Evolutionary conservation across 768 basidiomycete genomes (phyloP).

Genomic region (Mycena amicta): DNA sequence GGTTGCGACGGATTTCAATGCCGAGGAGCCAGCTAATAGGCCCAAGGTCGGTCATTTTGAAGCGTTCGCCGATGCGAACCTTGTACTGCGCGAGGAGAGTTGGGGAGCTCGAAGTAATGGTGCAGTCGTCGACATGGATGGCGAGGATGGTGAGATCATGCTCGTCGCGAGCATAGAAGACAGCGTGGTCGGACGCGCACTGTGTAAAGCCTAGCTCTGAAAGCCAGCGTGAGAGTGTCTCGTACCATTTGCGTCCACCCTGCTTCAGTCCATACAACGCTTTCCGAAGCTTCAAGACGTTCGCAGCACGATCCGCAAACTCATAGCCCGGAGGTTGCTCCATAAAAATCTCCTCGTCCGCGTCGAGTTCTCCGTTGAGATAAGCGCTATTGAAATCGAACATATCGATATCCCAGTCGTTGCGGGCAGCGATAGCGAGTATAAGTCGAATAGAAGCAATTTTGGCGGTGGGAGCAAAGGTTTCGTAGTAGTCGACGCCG

Average conservation of each 20-base stretch:
- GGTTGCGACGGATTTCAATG: constrained; percentile 24
- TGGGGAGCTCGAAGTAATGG: constrained; percentile 21
- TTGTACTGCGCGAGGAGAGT: constrained; percentile 12
- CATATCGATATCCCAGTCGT: background rate
- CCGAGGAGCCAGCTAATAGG: constrained; percentile 28
- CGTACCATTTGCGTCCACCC: constrained; percentile 30
- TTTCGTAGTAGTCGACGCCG: constrained; percentile 39
- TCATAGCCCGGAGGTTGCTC: constrained; percentile 20
- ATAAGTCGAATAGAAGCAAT: constrained; percentile 24
- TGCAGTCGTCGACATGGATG: constrained; percentile 23
- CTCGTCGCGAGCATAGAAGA: constrained; percentile 7
- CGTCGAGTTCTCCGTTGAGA: constrained; percentile 26
- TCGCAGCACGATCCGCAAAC: constrained; percentile 38
- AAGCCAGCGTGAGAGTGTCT: constrained; percentile 10
- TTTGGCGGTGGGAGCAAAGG: constrained; percentile 25
- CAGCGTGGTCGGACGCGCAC: constrained; percentile 6
- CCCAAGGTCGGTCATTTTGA: constrained; percentile 26
- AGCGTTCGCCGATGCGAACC: background rate
- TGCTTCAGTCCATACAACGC: constrained; percentile 21
- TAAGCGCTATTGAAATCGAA: constrained; percentile 18
- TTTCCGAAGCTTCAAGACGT: background rate
- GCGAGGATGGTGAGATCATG: constrained; percentile 7
- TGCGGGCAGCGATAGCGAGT: constrained; percentile 13
- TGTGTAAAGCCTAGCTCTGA: constrained; percentile 1
- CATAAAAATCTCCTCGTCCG: constrained; percentile 27